Base-by-base conservation (phyloP, 192 early-diverging fungal genomes). In the Coemansia sp. region DNA sequence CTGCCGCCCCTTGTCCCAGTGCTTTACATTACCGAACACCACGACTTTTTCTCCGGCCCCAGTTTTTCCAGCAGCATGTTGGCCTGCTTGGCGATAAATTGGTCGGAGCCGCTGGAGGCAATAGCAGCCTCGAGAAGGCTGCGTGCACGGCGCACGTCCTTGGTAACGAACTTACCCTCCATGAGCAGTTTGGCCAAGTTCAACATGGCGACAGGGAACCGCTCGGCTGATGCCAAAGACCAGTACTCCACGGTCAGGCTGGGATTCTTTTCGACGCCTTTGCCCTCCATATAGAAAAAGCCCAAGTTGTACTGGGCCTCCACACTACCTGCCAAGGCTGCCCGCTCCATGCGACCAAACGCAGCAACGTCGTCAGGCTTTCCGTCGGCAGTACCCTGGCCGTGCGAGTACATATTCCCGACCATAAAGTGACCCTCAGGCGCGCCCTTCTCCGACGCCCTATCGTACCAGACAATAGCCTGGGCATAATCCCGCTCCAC, bases 241-340 rank as follows among this genome's bases (percentile, higher is more conserved):
- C 64, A 69, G 37, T 72, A 81, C 48, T 81, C 78, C 4, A 69
- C 59, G 1, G 69, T 73, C 39, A 81, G 51, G 1, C 39, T 50
- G 2, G 56, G 24, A 38, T 69, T 69, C 43, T 71, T 69, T 55
- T 56, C 48, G 13, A 63, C 60, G 1, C 66, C 72, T 4, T 10
- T 43, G 38, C 78, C 78, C 35, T 69, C 66, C 55, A 66, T 13
- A 43, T 75, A 75, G 28, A 45, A 68, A 34, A 63, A 9, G 20
- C 73, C 78, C 20, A 73, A 46, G 57, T 81, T 74, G 63, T 69
- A 81, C 46, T 72, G 72, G 16, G 73, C 67, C 59, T 71, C 69
- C n/a, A 42, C 66, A 13, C 60, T 53, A 16, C 70, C 70, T 9
- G 13, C 46, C n/a, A 53, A 26, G 10, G 78, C 78, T 5, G 67